A percentile compares a stretch with the other conserved stretches of the same genome.
Conservation (phyloP, 169 alveolate genomes). For the Plasmodium gallinaceum region DNA sequence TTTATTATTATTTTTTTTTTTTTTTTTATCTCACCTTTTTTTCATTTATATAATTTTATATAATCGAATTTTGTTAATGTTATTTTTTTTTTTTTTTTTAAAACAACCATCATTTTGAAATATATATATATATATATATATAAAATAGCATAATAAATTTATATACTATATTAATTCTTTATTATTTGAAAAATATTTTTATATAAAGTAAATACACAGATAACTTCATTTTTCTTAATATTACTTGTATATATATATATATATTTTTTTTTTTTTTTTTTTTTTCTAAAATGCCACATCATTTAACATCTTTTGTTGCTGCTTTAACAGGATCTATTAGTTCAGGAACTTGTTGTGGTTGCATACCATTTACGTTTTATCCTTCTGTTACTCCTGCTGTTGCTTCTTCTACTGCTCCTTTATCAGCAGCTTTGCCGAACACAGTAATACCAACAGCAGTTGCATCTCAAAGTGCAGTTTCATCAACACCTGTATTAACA, state of each 20-base stretch:
- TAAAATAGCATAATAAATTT: too few species aligned
- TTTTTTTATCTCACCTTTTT: too few species aligned
- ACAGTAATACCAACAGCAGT: constrained; percentile 71
- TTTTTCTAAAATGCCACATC: constrained; percentile 58
- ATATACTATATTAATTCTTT: too few species aligned
- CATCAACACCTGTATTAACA: constrained; percentile 69
- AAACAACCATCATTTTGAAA: too few species aligned
- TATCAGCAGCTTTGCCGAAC: constrained; percentile 65
- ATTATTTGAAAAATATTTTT: too few species aligned
- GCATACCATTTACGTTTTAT: constrained; percentile 61
- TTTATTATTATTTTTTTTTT: too few species aligned
- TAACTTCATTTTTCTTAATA: neutral
- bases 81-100: too few species aligned
- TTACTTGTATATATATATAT: constrained; percentile 14
- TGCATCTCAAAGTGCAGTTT: constrained; percentile 69
- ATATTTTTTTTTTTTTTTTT: neutral
- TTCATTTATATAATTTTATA: too few species aligned
- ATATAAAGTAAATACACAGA: too few species aligned
- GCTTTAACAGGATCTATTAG: constrained; percentile 74
- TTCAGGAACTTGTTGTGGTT: constrained; percentile 76
- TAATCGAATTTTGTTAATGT: too few species aligned
- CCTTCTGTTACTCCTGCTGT: constrained; percentile 71
- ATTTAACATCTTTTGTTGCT: constrained; percentile 71
- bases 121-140: too few species aligned
- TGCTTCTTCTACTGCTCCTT: constrained; percentile 69